A percentile compares a stretch with the other conserved stretches of the same genome.
phyloP scores from a whole-genome alignment of 176 grass and related monocot species.

The Melocanna baccifera region DNA sequence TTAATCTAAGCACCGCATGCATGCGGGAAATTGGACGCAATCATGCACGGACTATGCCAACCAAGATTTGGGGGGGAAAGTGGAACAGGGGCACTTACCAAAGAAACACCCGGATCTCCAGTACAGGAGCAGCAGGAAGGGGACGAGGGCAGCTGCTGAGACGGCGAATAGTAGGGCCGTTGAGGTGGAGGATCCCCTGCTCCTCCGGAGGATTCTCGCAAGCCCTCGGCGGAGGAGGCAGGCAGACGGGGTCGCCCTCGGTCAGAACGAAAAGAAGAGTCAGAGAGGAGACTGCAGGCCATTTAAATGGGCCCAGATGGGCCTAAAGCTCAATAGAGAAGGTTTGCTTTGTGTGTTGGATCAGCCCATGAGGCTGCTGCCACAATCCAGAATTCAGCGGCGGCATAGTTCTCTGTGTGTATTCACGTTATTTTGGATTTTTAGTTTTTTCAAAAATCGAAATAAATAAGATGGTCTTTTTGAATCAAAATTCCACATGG shows the following conservation, averaged over 20 bases:
- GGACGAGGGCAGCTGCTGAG: background rate
- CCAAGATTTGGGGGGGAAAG: background rate
- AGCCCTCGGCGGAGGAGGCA: background rate
- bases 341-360: background rate
- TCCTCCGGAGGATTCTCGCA: background rate
- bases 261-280: slow-evolving; percentile 14
- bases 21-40: background rate
- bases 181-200: background rate
- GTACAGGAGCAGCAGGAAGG: background rate
- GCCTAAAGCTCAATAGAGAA: background rate
- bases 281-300: background rate
- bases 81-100: background rate
- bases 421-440: background rate
- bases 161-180: background rate
- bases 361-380: background rate
- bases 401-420: background rate
- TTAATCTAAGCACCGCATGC: background rate
- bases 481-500: rapidly evolving
- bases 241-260: slow-evolving; percentile 23
- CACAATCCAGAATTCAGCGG: background rate
- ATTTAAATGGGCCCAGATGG: background rate
- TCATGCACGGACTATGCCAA: background rate
- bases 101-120: slow-evolving; percentile 16
- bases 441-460: no score
- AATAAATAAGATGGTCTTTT: no score